These are phyloP conservation scores for Penicillium egyptiacum DNA, from an alignment of 495 filamentous ascomycete genomes.

Conservation along the genomic window DNA sequence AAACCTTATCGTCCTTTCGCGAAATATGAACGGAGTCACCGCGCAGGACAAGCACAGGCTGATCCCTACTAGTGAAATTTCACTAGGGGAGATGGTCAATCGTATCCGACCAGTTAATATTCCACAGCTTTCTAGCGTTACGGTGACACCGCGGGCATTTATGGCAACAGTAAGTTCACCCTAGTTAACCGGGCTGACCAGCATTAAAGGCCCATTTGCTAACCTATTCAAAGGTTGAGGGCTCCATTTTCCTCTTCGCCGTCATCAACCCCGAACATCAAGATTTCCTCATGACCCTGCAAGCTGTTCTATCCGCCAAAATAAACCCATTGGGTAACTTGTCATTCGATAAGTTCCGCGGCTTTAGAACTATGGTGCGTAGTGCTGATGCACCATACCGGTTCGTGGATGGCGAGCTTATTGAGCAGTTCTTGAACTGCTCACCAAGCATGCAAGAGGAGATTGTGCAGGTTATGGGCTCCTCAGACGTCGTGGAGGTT, in stretches of 20 bases:
- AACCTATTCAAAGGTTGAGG: conserved; percentile 65
- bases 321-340: conserved; percentile 68
- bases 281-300: conserved; percentile 81
- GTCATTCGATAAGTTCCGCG: conserved; percentile 73
- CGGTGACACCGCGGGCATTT: conserved; percentile 80
- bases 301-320: conserved; percentile 63
- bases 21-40: conserved; percentile 69
- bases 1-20: conserved; percentile 76
- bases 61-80: conserved; percentile 73
- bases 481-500: conserved; percentile 65
- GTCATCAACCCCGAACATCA: conserved; percentile 66
- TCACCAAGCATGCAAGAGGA: conserved; percentile 61
- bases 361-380: conserved; percentile 68
- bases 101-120: conserved; percentile 63
- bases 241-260: conserved; percentile 86
- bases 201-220: neutral
- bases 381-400: conserved; percentile 75
- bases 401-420: conserved; percentile 89
- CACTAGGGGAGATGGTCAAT: conserved; percentile 90
- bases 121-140: conserved; percentile 59
- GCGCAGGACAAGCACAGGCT: conserved; percentile 70
- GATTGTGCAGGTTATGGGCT: conserved; percentile 58
- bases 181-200: neutral
- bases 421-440: conserved; percentile 80
- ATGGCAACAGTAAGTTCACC: conserved; percentile 74